Percentiles rank a stretch among this genome's conserved stretches.
These are phyloP conservation scores for Coemansia sp. DNA, from an alignment of 192 early-diverging fungal species.

Conservation along the genomic window DNA sequence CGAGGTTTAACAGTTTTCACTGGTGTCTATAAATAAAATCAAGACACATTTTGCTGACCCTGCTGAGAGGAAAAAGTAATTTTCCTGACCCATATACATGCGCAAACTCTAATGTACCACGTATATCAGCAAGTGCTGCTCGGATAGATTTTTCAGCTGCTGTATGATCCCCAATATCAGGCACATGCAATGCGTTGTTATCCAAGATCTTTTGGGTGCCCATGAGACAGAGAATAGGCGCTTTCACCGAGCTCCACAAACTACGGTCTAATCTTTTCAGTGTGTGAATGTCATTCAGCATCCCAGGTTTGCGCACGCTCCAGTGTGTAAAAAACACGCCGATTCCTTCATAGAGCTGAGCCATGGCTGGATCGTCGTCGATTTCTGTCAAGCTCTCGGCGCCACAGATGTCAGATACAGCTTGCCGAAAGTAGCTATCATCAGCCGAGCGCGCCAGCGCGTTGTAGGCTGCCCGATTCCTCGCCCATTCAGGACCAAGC, in stretches of 20 bases:
- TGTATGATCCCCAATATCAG: slow-evolving; percentile 11
- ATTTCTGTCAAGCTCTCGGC: slow-evolving; percentile 38
- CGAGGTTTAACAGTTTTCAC: no score
- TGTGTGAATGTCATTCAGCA: slow-evolving; percentile 34
- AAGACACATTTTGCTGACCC: slow-evolving; percentile 37
- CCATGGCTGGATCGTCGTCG: slow-evolving; percentile 45
- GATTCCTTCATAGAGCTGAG: slow-evolving; percentile 49
- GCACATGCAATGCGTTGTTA: background rate
- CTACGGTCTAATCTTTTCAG: slow-evolving; percentile 39
- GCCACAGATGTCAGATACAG: slow-evolving; percentile 44
- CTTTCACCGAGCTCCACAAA: slow-evolving; percentile 36
- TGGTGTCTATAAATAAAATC: slow-evolving; percentile 32
- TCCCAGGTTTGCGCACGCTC: slow-evolving; percentile 41
- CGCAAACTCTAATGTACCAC: slow-evolving; percentile 37
- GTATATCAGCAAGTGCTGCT: slow-evolving; percentile 36
- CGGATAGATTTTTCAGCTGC: slow-evolving; percentile 31
- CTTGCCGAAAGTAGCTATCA: slow-evolving; percentile 41
- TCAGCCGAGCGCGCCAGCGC: slow-evolving; percentile 41
- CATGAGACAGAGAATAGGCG: slow-evolving; percentile 43
- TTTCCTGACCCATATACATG: slow-evolving; percentile 41
- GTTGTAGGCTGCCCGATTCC: slow-evolving; percentile 53
- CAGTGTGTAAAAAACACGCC: slow-evolving; percentile 54
- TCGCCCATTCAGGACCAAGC: slow-evolving; percentile 52
- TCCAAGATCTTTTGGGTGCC: slow-evolving; percentile 11
- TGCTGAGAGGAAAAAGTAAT: slow-evolving; percentile 42